Conservation (phyloP, 805 yeast species). For the Metschnikowia santaceciliae region DNA sequence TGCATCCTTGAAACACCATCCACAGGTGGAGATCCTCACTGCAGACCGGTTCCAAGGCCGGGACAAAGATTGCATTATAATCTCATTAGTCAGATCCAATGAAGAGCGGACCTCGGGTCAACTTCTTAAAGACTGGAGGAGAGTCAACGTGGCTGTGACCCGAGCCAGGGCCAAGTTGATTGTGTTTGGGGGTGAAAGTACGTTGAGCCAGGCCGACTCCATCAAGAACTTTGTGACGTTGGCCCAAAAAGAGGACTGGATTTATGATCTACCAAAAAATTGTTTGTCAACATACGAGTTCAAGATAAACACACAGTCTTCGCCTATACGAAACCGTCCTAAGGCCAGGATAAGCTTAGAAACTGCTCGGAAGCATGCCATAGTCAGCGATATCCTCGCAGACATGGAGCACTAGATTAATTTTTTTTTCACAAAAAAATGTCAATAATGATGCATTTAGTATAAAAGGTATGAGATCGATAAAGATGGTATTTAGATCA, state of each 20-base stretch:
- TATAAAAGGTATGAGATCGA: no score
- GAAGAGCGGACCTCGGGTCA: constrained; percentile 64
- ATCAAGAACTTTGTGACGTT: constrained; percentile 59
- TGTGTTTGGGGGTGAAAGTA: constrained; percentile 71
- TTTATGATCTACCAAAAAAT: constrained; percentile 48
- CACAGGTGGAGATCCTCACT: constrained; percentile 72
- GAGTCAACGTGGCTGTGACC: constrained; percentile 92
- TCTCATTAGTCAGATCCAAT: constrained; percentile 86
- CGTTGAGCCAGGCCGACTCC: constrained; percentile 50
- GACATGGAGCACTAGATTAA: constrained; percentile 17
- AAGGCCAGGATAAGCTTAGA: constrained; percentile 8
- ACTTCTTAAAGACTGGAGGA: constrained; percentile 79
- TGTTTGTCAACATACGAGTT: constrained; percentile 39
- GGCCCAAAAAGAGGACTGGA: constrained; percentile 58
- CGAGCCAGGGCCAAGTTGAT: constrained; percentile 82
- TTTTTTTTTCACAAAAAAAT: no score
- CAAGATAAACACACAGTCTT: constrained; percentile 6
- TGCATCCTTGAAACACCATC: constrained; percentile 24
- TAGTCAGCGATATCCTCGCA: constrained; percentile 28
- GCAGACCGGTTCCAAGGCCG: constrained; percentile 97
- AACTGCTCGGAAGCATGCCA: constrained; percentile 19
- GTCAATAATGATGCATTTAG: no score
- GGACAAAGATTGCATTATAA: constrained; percentile 86
- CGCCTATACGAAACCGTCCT: constrained; percentile 1
- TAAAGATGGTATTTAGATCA: no score